Evolutionary conservation across 164 flowering plant genomes (phyloP).

Genomic region (Magnolia changhungtana): DNA sequence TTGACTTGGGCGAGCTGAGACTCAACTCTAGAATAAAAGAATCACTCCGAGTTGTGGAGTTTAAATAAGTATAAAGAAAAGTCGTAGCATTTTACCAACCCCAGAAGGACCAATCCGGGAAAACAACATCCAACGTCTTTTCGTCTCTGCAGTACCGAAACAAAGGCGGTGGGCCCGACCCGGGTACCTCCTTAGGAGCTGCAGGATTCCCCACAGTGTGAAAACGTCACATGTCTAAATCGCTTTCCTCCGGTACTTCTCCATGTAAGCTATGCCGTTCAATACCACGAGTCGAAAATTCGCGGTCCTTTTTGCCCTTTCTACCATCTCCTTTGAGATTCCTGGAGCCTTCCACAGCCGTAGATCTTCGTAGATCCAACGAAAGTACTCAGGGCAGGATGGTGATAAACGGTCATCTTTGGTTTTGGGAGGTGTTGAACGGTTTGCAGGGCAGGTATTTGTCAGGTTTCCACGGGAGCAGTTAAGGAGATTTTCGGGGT

Average conservation of each 20-base stretch:
- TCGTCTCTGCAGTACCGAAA: slow-evolving; percentile 33
- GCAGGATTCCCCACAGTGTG: slow-evolving; percentile 51
- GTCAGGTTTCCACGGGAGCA: neutral
- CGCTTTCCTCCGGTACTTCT: slow-evolving; percentile 15
- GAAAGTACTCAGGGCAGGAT: slow-evolving; percentile 67
- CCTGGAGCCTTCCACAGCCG: slow-evolving; percentile 63
- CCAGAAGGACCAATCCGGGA: slow-evolving; percentile 70
- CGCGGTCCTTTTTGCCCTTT: slow-evolving; percentile 46
- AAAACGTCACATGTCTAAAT: slow-evolving; percentile 37
- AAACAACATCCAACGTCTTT: slow-evolving; percentile 23
- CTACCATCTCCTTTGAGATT: slow-evolving; percentile 54
- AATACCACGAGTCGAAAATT: slow-evolving; percentile 48
- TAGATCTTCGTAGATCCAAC: slow-evolving; percentile 76
- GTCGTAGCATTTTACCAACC: slow-evolving; percentile 47
- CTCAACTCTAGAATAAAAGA: too few species aligned
- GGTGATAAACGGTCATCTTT: neutral
- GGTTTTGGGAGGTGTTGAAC: neutral
- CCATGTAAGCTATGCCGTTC: slow-evolving; percentile 37
- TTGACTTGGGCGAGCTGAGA: too few species aligned
- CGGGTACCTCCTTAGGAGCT: slow-evolving; percentile 38
- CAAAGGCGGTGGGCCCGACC: slow-evolving; percentile 34
- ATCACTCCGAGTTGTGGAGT: too few species aligned
- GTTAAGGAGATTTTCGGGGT: neutral
- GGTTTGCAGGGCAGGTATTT: neutral
- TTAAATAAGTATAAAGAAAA: neutral